Percentiles rank a stretch among this genome's conserved stretches.
Evolutionary conservation across 2,329 filamentous ascomycete species (phyloP).

Genomic region (Leptoxyphium fumago): DNA sequence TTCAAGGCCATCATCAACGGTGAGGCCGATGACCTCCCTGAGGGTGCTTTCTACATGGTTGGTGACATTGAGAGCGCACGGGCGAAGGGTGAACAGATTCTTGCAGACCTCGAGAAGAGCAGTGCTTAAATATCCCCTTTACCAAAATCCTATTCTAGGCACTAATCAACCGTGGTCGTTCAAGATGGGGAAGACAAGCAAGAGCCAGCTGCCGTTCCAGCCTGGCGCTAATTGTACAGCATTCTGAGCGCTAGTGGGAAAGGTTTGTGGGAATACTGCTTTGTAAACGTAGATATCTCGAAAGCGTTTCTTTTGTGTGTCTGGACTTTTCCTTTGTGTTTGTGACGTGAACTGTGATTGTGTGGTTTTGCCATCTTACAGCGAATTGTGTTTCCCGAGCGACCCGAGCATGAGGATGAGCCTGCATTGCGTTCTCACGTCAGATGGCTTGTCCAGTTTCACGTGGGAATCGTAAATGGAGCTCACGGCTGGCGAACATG

Average conservation of each 20-base stretch:
- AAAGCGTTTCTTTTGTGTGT: slow-evolving; percentile 6
- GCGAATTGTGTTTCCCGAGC: too few relatives aligned
- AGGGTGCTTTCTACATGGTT: slow-evolving; percentile 96
- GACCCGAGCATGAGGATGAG: too few relatives aligned
- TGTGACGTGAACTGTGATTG: too few relatives aligned
- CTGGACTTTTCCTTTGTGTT: neutral
- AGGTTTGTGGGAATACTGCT: slow-evolving; percentile 1
- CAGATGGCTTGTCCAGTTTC: too few relatives aligned
- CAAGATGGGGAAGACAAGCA: neutral
- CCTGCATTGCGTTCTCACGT: too few relatives aligned
- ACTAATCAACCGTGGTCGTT: neutral
- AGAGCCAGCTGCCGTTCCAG: neutral
- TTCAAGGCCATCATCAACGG: slow-evolving; percentile 96
- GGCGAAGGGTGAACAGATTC: slow-evolving; percentile 98
- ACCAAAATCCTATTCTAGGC: neutral
- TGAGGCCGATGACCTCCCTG: slow-evolving; percentile 90
- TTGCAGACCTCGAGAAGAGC: slow-evolving; percentile 66
- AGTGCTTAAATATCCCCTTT: slow-evolving; percentile 1
- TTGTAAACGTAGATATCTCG: slow-evolving; percentile 11
- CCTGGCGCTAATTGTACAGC: slow-evolving; percentile 5
- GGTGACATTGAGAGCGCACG: slow-evolving; percentile 86
- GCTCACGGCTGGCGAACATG: too few relatives aligned
- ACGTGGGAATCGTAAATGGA: too few relatives aligned
- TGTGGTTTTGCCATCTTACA: too few relatives aligned
- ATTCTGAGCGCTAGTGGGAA: slow-evolving; percentile 1